Evolutionary conservation across 768 basidiomycete species (phyloP), one percentile per base, ranked within the genome.

Genomic region (Russula foetens): DNA sequence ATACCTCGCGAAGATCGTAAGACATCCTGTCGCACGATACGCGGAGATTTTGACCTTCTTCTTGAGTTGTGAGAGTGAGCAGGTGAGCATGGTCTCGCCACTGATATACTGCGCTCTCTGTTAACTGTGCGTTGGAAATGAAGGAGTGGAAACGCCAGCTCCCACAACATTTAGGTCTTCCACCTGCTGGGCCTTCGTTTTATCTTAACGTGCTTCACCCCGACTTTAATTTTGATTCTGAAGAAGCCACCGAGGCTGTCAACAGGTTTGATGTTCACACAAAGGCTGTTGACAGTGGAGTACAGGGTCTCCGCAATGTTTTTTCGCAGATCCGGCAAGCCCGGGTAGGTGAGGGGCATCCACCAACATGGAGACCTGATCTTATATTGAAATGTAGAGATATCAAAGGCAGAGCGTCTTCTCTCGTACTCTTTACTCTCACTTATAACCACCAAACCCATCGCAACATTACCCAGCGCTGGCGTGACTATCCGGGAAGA

Each of bases 151-250:
- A 79, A 67, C 79, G 79, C 44, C 73, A 82, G 23, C 77, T 84
- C 23, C 85, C 84, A 7, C 78, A 78, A 64, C 81, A 85, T 64
- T 74, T 87, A 1, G 73, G 82, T 4, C 75, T 83, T 62, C 81
- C 81, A 3, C 76, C 87, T 12, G 82, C 86, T n/a, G 89, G 88
- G 1, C 82, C 89, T 9, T 75, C 81, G 1, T 93, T 92, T 69
- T 90, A 86, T 67, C 83, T 85, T 0, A 83, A 82, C 44, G 85
- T 92, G 1, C 92, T 84, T 66, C 92, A 94, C 67, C 92, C 90
- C 3, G 86, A 81, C 0, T 94, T 90, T 73, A 93, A 93, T 67
- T 68, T 93, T 28, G 91, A 94, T 63, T 69, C 77, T 0, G 84
- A 87, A 44, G 92, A 93, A 26, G 85, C 88, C 0, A 70, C 74